Evolutionary conservation across 768 basidiomycete species (phyloP), one percentile per base, ranked within the genome.

Genomic region (Hypholoma sublateritium): DNA sequence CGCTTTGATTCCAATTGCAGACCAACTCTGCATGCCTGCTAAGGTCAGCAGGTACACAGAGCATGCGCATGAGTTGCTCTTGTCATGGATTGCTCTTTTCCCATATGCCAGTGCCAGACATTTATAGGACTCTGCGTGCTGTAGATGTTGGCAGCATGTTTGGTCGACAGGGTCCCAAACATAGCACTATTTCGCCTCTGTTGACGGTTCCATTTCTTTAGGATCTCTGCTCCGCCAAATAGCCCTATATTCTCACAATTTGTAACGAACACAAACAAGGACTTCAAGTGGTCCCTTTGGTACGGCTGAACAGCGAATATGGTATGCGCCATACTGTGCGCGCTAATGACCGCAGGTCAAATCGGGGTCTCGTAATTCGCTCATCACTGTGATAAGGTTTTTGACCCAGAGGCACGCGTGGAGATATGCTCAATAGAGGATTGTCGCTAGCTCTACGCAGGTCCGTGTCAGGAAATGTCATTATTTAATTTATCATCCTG

Each of bases 391-490:
- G 28, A 32, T 41, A 41, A 41, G 39, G 39, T 13, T 21, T 21
- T 25, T 14, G 24, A 17, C 22, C 44, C 44, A 47, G 22, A 47
- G 16, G 14, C 22, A 13, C 21, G 14, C 21, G 24, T 28, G 22
- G 25, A 25, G 3, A 13, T 28, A 16, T 12, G 25, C 43, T 28
- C 11, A 22, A 34, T 36, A 35, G 8, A 21, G 42, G 53, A 53
- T 53, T 35, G 25, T 53, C 53, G 42, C 43, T 34, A 53, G 42
- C 37, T 22, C 42, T 53, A 53, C 53, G 53, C 53, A 34, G 53
- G 53, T 44, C 53, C 53, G 39, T 24, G 43, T 53, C 53, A 42
- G 42, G 44, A 53, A 53, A n/a, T 45, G 53, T 28, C 53, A 53
- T 45, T 25, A 43, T 21, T 34, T 39, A 16, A 35, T 22, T 35